Conservation (phyloP, 2,329 filamentous ascomycete species). For the Emericellopsis atlantica region DNA sequence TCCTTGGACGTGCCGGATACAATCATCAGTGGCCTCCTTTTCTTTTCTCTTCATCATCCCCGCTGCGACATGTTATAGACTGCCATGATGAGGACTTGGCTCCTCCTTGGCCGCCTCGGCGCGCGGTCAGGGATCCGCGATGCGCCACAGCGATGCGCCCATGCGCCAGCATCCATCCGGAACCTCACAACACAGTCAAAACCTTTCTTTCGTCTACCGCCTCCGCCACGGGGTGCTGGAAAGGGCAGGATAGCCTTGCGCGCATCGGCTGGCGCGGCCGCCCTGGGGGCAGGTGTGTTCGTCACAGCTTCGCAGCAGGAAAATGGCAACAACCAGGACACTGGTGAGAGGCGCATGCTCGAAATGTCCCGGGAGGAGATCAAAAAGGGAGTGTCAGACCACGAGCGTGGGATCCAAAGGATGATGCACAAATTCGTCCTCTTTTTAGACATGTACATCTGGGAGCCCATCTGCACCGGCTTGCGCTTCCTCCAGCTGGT, state of each 20-base stretch:
- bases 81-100: conserved; percentile 31
- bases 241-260: conserved; percentile 18
- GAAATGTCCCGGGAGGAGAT: conserved; percentile 70
- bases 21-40: too few species aligned
- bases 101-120: conserved; percentile 29
- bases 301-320: conserved; percentile 44
- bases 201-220: conserved; percentile 5
- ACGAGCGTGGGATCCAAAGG: conserved; percentile 45
- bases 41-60: not conserved
- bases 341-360: conserved; percentile 78
- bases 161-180: not conserved
- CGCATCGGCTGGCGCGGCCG: conserved; percentile 25
- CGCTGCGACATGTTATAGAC: not conserved
- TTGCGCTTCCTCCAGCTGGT: conserved; percentile 79
- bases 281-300: conserved; percentile 43
- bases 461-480: conserved; percentile 79
- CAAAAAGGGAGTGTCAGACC: conserved; percentile 50
- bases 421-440: conserved; percentile 48
- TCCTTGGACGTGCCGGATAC: too few species aligned
- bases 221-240: conserved; percentile 8
- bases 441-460: conserved; percentile 59
- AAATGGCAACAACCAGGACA: conserved; percentile 38
- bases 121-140: conserved; percentile 20
- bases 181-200: not conserved
- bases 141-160: too few species aligned